Evolutionary conservation across 176 grass and related monocot genomes (phyloP).

Genomic region (Thinopyrum elongatum): DNA sequence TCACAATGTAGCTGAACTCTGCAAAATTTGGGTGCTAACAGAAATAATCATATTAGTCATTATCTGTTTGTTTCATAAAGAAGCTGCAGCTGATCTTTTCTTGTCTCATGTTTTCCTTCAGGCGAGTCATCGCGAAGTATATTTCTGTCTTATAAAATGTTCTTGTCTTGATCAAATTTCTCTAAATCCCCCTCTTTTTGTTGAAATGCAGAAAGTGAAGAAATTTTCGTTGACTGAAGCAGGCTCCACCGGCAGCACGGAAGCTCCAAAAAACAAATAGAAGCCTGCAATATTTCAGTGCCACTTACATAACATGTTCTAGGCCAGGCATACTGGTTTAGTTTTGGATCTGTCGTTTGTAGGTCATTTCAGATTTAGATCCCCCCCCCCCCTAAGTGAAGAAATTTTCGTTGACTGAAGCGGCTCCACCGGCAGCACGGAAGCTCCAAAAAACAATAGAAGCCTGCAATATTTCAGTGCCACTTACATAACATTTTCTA

Average conservation of each 20-base stretch:
- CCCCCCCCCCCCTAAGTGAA: background rate
- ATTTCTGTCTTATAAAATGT: background rate
- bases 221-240: constrained; percentile 69
- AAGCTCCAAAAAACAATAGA: too few species aligned
- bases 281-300: constrained; percentile 11
- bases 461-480: background rate
- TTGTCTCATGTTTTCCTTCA: background rate
- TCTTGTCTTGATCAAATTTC: background rate
- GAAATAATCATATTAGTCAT: background rate
- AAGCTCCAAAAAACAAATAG: constrained; percentile 40
- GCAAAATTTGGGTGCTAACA: background rate
- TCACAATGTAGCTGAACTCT: background rate
- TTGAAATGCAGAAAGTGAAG: constrained; percentile 63
- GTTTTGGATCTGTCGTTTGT: background rate
- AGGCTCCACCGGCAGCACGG: constrained; percentile 24
- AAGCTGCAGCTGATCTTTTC: background rate
- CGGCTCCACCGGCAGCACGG: too few species aligned
- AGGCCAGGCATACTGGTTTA: background rate
- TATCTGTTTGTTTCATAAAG: background rate
- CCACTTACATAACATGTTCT: background rate
- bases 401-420: too few species aligned
- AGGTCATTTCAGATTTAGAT: background rate
- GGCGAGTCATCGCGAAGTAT: background rate
- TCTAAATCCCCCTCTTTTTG: constrained; percentile 12
- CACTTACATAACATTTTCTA: background rate